Conservation (phyloP, 305 asterid genomes). For the Fraxinus dipetala region DNA sequence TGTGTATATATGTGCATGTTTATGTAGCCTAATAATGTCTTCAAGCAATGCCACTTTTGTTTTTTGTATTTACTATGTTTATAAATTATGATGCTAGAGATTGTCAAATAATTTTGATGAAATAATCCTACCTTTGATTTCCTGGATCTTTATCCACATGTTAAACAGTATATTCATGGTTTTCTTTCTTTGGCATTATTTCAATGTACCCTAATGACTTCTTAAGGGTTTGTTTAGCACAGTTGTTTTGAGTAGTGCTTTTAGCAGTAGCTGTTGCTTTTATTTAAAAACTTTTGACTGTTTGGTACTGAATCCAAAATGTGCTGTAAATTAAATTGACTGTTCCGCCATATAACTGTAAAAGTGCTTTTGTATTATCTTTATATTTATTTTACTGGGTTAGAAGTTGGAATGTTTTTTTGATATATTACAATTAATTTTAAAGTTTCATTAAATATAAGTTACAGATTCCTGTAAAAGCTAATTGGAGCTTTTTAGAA, state of each 20-base stretch:
- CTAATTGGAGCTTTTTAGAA: neutral
- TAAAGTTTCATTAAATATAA: neutral
- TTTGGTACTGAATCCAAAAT: neutral
- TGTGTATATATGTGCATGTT: neutral
- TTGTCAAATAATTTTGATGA: neutral
- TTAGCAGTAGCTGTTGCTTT: neutral
- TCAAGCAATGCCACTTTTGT: neutral
- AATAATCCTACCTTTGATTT: neutral
- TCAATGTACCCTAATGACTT: neutral
- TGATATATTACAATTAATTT: neutral
- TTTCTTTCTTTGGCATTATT: neutral
- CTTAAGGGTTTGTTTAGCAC: neutral
- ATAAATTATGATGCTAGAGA: constrained; percentile 9
- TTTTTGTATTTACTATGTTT: neutral
- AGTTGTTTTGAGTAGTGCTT: neutral
- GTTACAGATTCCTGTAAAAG: neutral
- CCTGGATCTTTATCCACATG: neutral
- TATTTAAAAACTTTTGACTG: neutral
- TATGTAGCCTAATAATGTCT: neutral
- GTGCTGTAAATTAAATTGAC: neutral
- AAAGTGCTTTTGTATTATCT: neutral
- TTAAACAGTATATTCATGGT: neutral
- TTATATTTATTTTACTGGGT: neutral
- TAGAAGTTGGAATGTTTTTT: neutral
- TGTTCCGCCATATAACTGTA: neutral